Evolutionary conservation across 1,284 basidiomycete species (phyloP), one percentile per base, ranked within the genome.

Genomic region (Tilletiaria anomala): DNA sequence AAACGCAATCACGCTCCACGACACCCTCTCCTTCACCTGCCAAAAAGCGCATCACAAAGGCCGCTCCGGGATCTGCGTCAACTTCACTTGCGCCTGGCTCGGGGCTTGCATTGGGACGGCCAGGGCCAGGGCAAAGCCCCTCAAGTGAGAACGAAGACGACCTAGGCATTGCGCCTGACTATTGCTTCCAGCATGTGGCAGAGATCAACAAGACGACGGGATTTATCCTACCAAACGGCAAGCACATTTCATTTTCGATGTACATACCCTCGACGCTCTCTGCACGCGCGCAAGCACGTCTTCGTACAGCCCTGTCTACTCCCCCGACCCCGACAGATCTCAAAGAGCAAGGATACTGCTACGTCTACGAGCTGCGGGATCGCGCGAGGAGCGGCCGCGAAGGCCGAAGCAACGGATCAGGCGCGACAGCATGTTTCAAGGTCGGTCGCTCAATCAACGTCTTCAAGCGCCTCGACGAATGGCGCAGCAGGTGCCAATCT

Each of bases 181-280:
- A 54, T 31, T 59, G 56, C 43, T 40, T 35, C 22, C 55, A 57
- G 37, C 56, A 59, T 16, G 40, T 50, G 6, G 41, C 43, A 3
- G 56, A 56, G 38, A 51, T 55, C 34, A 56, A 58, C 39, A 50
- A 51, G 34, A 45, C 40, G 14, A 26, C 24, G 1, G 56, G 56
- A 2, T 51, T 57, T 32, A 49, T 53, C 32, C 15, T 32, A n/a
- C 32, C 18, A 8, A 8, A 15, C 17, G 26, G n/a, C 39, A 4
- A 2, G 8, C 29, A 39, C 23, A 26, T 44, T 1, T 40, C 35
- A 32, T 37, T 55, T 24, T 31, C 29, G 10, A 18, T 32, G 21
- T 43, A 32, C 29, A 12, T 46, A 15, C 19, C 21, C 4, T 43
- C 38, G 35, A 12, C 10, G 4, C 18, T 51, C 1, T 44, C 16